These are phyloP conservation scores for Saprolegnia parasitica DNA, from an alignment of 352 stramenopile genomes.

Conservation along the genomic window DNA sequence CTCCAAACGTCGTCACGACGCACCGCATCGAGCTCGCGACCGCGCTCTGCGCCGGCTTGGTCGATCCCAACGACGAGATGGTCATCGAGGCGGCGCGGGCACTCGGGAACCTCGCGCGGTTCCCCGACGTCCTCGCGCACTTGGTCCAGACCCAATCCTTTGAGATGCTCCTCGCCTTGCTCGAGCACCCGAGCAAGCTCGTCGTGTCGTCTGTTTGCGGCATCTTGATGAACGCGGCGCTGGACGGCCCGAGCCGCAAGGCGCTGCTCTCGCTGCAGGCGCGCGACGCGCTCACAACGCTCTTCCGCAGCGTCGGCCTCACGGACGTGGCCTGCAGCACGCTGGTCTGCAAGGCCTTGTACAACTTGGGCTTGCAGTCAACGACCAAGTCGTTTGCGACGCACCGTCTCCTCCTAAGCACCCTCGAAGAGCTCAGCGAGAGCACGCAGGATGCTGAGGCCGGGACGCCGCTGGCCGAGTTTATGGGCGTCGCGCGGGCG, in stretches of 20 bases:
- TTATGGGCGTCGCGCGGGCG: conserved; percentile 13
- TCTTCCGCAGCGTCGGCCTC: conserved; percentile 51
- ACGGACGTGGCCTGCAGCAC: conserved; percentile 69
- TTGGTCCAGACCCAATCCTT: conserved; percentile 56
- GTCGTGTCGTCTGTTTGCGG: conserved; percentile 76
- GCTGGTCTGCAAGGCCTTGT: conserved; percentile 77
- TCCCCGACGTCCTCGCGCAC: conserved; percentile 51
- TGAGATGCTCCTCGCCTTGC: conserved; percentile 62
- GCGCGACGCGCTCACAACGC: conserved; percentile 35
- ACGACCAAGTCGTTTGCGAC: conserved; percentile 10
- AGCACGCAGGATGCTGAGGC: neutral
- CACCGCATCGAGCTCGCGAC: conserved; percentile 23
- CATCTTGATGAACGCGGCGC: conserved; percentile 78
- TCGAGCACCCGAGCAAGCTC: conserved; percentile 71
- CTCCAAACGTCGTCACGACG: conserved; percentile 16
- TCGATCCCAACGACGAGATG: conserved; percentile 73
- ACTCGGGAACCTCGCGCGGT: conserved; percentile 81
- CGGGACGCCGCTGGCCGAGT: conserved; percentile 1
- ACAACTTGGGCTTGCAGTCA: conserved; percentile 56
- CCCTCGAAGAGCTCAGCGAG: conserved; percentile 22
- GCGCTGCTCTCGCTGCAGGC: conserved; percentile 42
- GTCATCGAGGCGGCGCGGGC: conserved; percentile 75
- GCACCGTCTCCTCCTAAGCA: conserved; percentile 5
- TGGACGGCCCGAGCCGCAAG: conserved; percentile 41
- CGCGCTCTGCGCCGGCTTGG: conserved; percentile 45